A percentile compares a stretch with the other conserved stretches of the same genome.
Evolutionary conservation across 805 yeast genomes (phyloP).

Genomic region (Suhomyces pyralidae): DNA sequence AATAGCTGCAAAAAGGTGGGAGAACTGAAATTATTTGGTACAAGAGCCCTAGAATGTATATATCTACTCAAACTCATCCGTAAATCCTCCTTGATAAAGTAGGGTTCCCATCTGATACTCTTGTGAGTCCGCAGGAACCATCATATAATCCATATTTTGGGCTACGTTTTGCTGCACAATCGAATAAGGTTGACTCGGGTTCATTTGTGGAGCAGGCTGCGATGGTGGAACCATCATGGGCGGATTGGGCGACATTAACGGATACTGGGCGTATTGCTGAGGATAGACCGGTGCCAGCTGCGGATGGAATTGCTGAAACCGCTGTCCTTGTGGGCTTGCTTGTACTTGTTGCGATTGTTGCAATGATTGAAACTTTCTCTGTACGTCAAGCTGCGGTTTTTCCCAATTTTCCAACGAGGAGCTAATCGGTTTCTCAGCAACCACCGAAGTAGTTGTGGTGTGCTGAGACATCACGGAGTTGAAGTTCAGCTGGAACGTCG

Average conservation of each 20-base stretch:
- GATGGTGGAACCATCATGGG: neutral
- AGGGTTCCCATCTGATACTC: slow-evolving; percentile 9
- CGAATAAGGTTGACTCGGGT: slow-evolving; percentile 5
- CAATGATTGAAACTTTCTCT: slow-evolving; percentile 19
- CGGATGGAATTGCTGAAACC: neutral
- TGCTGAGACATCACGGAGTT: neutral
- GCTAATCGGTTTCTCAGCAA: neutral
- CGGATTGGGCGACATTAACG: slow-evolving; percentile 2
- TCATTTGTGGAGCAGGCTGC: neutral
- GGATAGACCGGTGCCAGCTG: neutral
- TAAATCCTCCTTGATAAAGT: slow-evolving; percentile 9
- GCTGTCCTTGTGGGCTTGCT: slow-evolving; percentile 5
- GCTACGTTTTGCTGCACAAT: slow-evolving; percentile 2
- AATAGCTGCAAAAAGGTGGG: neutral
- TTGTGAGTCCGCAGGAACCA: slow-evolving; percentile 9
- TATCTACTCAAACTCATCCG: slow-evolving; percentile 5
- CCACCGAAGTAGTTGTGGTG: neutral
- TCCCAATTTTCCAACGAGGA: slow-evolving; percentile 2
- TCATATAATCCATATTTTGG: slow-evolving; percentile 11
- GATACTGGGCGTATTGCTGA: slow-evolving; percentile 1
- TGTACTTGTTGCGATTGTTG: slow-evolving; percentile 17
- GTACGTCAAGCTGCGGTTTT: slow-evolving; percentile 17
- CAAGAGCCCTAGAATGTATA: neutral
- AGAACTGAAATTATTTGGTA: neutral
- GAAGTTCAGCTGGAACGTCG: neutral